Evolutionary conservation across 2,329 filamentous ascomycete species (phyloP).

Genomic region (Chaetothyriales sp.): DNA sequence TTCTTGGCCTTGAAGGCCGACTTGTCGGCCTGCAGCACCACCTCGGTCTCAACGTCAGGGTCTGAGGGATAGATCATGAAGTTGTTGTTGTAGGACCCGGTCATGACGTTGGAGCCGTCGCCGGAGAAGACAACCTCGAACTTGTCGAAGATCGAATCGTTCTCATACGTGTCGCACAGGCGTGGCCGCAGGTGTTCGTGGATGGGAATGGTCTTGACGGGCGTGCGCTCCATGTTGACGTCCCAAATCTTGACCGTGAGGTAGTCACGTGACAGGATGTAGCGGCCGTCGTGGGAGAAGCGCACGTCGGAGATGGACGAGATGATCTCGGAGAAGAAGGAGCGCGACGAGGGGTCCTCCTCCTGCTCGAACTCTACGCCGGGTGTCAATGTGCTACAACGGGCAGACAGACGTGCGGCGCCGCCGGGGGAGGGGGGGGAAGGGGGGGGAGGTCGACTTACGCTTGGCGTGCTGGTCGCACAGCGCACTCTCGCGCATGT

Average conservation of each 20-base stretch:
- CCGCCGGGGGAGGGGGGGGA: too few relatives aligned
- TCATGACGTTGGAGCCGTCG: conserved; percentile 98
- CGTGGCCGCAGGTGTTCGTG: conserved; percentile 91
- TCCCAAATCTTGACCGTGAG: conserved; percentile 99
- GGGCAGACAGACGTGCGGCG: too few relatives aligned
- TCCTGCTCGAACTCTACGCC: conserved; percentile 89
- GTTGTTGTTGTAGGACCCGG: conserved; percentile 99
- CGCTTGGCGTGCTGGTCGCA: conserved; percentile 93
- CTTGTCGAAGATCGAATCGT: conserved; percentile 99
- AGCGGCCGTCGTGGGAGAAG: conserved; percentile 81
- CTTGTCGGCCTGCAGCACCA: conserved; percentile 95
- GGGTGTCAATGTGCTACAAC: conserved; percentile 2
- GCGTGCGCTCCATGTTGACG: conserved; percentile 96
- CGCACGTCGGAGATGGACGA: conserved; percentile 98
- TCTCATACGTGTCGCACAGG: conserved; percentile 96
- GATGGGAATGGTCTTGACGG: conserved; percentile 96
- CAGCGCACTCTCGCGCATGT: conserved; percentile 93
- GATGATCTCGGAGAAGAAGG: conserved; percentile 99
- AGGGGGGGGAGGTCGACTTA: conserved; percentile 39
- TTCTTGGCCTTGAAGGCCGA: conserved; percentile 99
- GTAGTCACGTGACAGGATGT: conserved; percentile 95
- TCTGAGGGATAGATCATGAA: conserved; percentile 99
- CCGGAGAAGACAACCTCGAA: conserved; percentile 99
- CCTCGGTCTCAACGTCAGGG: conserved; percentile 88
- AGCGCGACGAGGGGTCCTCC: conserved; percentile 89